phyloP scores from a whole-genome alignment of 2,329 filamentous ascomycete species.

The Colletotrichum trifolii region DNA sequence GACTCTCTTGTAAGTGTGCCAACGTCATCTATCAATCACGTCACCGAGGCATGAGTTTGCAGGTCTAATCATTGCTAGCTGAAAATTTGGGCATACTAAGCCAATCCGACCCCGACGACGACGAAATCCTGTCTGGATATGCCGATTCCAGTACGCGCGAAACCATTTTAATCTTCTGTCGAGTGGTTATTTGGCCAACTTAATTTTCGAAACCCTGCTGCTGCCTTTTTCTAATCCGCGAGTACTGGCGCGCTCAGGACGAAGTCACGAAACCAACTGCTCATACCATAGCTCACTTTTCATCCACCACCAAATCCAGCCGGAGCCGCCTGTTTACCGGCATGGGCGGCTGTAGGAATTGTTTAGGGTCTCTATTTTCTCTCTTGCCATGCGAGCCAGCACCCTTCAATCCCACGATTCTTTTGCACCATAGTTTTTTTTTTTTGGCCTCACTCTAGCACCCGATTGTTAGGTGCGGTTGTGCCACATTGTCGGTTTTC shows the following conservation, averaged over 20 bases:
- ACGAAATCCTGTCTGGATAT: slow-evolving; percentile 37
- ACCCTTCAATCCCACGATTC: slow-evolving; percentile 27
- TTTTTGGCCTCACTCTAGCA: slow-evolving; percentile 25
- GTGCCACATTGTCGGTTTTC: slow-evolving; percentile 36
- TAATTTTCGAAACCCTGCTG: slow-evolving; percentile 38
- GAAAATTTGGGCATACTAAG: slow-evolving; percentile 88
- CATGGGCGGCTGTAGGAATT: slow-evolving; percentile 33
- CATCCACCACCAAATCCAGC: slow-evolving; percentile 32
- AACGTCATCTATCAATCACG: slow-evolving; percentile 37
- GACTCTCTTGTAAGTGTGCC: slow-evolving; percentile 88
- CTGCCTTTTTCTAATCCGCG: slow-evolving; percentile 37
- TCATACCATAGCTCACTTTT: slow-evolving; percentile 37
- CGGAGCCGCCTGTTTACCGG: slow-evolving; percentile 31
- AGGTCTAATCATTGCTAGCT: slow-evolving; percentile 65
- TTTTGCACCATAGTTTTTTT: slow-evolving; percentile 34
- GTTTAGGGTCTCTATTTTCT: slow-evolving; percentile 28
- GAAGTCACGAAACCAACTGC: slow-evolving; percentile 38
- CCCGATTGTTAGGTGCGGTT: slow-evolving; percentile 35
- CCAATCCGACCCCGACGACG: slow-evolving; percentile 17
- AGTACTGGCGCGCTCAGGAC: slow-evolving; percentile 38
- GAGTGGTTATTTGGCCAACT: slow-evolving; percentile 36
- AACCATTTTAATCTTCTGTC: slow-evolving; percentile 38
- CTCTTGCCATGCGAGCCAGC: slow-evolving; percentile 27
- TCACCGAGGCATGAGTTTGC: slow-evolving; percentile 61
- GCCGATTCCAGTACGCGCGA: slow-evolving; percentile 38